These are phyloP conservation scores for Diversispora epigaea DNA, from an alignment of 192 early-diverging fungal genomes.

Conservation along the genomic window DNA sequence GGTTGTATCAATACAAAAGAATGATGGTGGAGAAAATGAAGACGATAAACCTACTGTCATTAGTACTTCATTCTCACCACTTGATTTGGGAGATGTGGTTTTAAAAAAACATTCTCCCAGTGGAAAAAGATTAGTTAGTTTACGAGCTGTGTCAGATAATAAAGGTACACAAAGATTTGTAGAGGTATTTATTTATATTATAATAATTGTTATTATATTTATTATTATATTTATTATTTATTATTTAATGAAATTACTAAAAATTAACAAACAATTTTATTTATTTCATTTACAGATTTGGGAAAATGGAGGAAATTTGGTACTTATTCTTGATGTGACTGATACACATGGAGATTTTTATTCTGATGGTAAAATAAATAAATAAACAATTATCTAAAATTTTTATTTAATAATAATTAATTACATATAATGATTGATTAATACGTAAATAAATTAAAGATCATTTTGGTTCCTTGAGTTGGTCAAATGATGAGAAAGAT, in stretches of 20 bases:
- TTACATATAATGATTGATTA: conserved; percentile 1
- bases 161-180: conserved; percentile 54
- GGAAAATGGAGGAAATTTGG: conserved; percentile 51
- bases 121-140: conserved; percentile 38
- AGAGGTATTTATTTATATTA: conserved; percentile 39
- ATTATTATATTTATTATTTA: not conserved
- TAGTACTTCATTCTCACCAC: not conserved
- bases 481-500: conserved; percentile 56
- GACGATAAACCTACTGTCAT: conserved; percentile 34
- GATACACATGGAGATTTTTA: conserved; percentile 71
- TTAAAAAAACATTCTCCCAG: conserved; percentile 38
- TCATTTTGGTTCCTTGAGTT: conserved; percentile 58
- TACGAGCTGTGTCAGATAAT: conserved; percentile 46
- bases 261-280: not conserved
- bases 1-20: conserved; percentile 38
- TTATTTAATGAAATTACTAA: not conserved
- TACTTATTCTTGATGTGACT: conserved; percentile 63
- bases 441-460: conserved; percentile 1
- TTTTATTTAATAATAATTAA: conserved; percentile 14
- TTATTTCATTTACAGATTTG: conserved; percentile 42
- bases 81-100: conserved; percentile 42
- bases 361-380: conserved; percentile 43
- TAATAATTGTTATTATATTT: not conserved
- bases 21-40: conserved; percentile 34
- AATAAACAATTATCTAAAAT: conserved; percentile 21